Base-by-base conservation (phyloP, 192 early-diverging fungal genomes). In the Coemansia reversa region DNA sequence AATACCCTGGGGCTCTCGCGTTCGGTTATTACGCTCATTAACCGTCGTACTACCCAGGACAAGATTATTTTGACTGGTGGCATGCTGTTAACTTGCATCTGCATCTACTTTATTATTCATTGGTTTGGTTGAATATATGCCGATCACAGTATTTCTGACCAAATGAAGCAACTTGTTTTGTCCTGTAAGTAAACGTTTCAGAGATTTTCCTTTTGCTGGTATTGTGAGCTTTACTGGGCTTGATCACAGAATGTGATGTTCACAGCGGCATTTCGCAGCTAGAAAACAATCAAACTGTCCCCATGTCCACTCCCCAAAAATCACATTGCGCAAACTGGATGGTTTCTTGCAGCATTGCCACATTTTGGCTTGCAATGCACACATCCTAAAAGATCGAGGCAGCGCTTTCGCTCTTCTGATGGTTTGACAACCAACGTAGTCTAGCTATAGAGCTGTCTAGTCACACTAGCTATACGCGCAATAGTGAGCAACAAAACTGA, bases 31-130 rank as follows among this genome's bases (percentile, higher is more conserved):
- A 72, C 55, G 29, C 65, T 75, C 28, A 81, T 81, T 30, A 76
- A 81, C 27, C 62, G 79, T 14, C 42, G 79, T 16, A 81, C 79
- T 9, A 68, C 79, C 1, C 79, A 81, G 67, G 79, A 81, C 57
- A 81, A 81, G 67, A 63, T 81, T 19, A 60, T 81, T 39, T 19
- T 81, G 55, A 66, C 32, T 8, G 73, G 55, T 1, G 79, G 79
- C 1, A 81, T 81, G 74, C 22, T 59, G 16, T 50, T 63, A 22
- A 76, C 74, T 7, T 72, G 69, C 27, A 20, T 72, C 19, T 59
- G 55, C 25, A 81, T 81, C 9, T 81, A 81, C 65, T 65, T 76
- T 58, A 72, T 81, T 24, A 29, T 81, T n/a, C 74, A 75, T 22
- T 76, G 66, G 25, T 66, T 81, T 55, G 74, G 79, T 3, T 72